Percentiles rank a stretch among this genome's conserved stretches.
These are phyloP conservation scores for Hysterium pulicare DNA, from an alignment of 2,329 filamentous ascomycete species.

Conservation along the genomic window DNA sequence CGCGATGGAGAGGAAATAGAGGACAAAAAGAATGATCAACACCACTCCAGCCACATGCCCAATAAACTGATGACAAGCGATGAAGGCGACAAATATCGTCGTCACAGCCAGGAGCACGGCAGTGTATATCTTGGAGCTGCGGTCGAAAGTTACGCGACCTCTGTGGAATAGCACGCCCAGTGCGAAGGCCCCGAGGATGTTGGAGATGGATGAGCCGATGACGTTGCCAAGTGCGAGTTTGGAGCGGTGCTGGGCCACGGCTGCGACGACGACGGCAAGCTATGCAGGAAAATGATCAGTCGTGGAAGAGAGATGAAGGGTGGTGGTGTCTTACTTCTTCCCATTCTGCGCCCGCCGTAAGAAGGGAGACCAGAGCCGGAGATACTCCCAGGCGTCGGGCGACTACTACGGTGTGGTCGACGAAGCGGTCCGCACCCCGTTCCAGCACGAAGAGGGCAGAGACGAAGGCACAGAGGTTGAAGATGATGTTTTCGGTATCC, in stretches of 20 bases:
- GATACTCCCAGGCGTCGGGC: constrained; percentile 46
- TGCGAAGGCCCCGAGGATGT: constrained; percentile 55
- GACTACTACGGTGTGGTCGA: constrained; percentile 50
- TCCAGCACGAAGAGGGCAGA: constrained; percentile 50
- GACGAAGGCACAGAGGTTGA: constrained; percentile 44
- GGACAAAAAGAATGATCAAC: constrained; percentile 42
- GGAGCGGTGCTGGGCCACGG: constrained; percentile 45
- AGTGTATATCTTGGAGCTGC: constrained; percentile 49
- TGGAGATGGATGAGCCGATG: constrained; percentile 54
- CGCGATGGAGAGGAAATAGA: constrained; percentile 45
- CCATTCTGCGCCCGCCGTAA: constrained; percentile 55
- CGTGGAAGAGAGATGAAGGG: not conserved
- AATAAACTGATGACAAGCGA: constrained; percentile 30
- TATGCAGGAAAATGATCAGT: constrained; percentile 16
- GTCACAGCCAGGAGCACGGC: constrained; percentile 43
- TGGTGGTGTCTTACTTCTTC: constrained; percentile 46
- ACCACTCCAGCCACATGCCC: constrained; percentile 35
- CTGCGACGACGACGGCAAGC: constrained; percentile 50
- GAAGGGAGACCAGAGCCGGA: constrained; percentile 48
- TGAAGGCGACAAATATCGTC: constrained; percentile 36
- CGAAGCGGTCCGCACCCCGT: constrained; percentile 51
- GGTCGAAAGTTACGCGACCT: constrained; percentile 40
- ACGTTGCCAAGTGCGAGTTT: constrained; percentile 55
- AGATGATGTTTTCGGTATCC: constrained; percentile 36
- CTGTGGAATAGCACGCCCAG: constrained; percentile 48